phyloP scores from a whole-genome alignment of 305 asterid genomes.

The Withania somnifera region DNA sequence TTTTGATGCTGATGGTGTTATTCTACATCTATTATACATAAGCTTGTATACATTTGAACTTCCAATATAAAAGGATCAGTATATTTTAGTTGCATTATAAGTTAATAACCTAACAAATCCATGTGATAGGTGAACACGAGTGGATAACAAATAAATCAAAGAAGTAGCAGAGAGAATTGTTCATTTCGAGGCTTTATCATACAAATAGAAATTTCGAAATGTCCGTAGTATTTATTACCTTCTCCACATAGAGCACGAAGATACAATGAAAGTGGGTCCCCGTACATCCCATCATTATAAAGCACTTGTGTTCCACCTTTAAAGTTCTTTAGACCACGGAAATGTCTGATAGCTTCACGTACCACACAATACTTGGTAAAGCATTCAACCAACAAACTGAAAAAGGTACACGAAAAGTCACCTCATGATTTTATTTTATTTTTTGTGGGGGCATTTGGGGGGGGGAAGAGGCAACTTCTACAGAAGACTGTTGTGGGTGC shows the following conservation, averaged over 20 bases:
- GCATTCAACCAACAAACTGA: conserved; percentile 91
- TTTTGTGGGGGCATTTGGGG: not conserved
- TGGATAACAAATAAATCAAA: not conserved
- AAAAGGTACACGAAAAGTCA: conserved; percentile 11
- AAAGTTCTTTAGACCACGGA: conserved; percentile 69
- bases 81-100: not conserved
- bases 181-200: not conserved
- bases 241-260: conserved; percentile 96
- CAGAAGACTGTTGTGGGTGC: not conserved
- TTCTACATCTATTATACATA: not conserved
- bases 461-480: not conserved
- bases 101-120: not conserved
- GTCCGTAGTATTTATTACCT: conserved; percentile 31
- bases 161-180: not conserved
- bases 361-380: conserved; percentile 91
- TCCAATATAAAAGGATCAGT: not conserved
- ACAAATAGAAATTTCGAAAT: not conserved
- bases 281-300: conserved; percentile 68
- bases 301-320: conserved; percentile 73
- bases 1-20: not conserved
- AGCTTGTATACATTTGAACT: not conserved
- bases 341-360: conserved; percentile 90
- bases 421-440: not conserved
- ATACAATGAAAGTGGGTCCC: conserved; percentile 94
- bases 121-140: not conserved